These are phyloP conservation scores for Strigomonas galati DNA, from an alignment of 208 protist species.

Conservation along the genomic window DNA sequence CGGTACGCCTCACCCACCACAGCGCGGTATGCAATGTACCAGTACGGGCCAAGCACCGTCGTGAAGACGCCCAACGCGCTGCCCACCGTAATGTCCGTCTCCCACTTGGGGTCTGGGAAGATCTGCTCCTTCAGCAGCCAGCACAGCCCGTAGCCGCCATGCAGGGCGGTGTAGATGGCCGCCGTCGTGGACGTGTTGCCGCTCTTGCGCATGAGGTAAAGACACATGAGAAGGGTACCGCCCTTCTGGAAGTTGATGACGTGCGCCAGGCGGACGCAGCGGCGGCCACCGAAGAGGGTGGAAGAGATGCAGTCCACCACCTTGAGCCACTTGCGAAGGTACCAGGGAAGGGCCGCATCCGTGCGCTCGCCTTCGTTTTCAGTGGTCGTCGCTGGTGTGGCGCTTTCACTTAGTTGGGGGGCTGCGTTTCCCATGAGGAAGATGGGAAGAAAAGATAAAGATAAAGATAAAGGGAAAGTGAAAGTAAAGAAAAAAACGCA, in stretches of 20 bases:
- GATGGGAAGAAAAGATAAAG: background rate
- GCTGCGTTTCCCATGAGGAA: background rate
- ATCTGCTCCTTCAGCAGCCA: constrained; percentile 84
- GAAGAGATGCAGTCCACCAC: constrained; percentile 37
- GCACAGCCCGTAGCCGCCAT: constrained; percentile 85
- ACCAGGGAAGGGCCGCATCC: constrained; percentile 13
- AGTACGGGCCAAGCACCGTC: constrained; percentile 74
- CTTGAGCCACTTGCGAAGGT: constrained; percentile 47
- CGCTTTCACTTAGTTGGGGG: background rate
- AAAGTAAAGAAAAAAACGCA: too few species aligned
- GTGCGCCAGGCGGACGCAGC: constrained; percentile 58
- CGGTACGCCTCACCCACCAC: constrained; percentile 48
- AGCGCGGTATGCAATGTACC: constrained; percentile 78
- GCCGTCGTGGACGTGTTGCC: constrained; percentile 81
- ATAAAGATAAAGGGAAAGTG: background rate
- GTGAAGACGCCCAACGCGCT: constrained; percentile 37
- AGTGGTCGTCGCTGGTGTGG: background rate
- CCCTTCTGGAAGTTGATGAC: constrained; percentile 87
- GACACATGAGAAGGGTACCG: constrained; percentile 55
- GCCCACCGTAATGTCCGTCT: constrained; percentile 58
- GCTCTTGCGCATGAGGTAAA: constrained; percentile 62
- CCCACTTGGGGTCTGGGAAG: constrained; percentile 83
- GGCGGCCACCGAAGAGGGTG: constrained; percentile 56
- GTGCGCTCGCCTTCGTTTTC: background rate
- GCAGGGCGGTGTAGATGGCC: constrained; percentile 75